A percentile compares a stretch with the other conserved stretches of the same genome.
These are phyloP conservation scores for Cutaneotrichosporon dermatis DNA, from an alignment of 1,284 basidiomycete species.

Conservation along the genomic window DNA sequence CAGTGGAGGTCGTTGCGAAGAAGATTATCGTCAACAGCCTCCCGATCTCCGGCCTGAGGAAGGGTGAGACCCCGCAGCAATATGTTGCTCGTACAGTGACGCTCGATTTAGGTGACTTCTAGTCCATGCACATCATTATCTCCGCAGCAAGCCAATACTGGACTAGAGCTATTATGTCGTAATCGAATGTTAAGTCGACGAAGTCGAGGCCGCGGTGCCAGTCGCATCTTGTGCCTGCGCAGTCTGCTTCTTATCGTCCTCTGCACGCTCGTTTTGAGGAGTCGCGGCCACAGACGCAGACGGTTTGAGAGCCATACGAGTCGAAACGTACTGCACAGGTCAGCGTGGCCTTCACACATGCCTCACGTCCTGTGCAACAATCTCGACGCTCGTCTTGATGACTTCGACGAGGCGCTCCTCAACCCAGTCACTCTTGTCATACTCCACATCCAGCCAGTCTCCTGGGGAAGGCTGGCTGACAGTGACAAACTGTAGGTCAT, in stretches of 20 bases:
- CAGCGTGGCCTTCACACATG: too few species aligned
- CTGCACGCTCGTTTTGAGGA: not conserved
- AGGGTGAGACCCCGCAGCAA: conserved; percentile 44
- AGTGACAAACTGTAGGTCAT: conserved; percentile 69
- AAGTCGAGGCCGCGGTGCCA: too few species aligned
- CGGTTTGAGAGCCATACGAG: conserved; percentile 47
- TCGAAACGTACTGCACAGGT: conserved; percentile 39
- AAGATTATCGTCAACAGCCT: conserved; percentile 10
- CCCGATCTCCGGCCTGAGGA: conserved; percentile 31
- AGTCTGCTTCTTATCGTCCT: not conserved
- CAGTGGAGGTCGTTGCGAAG: conserved; percentile 5
- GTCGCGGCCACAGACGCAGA: conserved; percentile 9
- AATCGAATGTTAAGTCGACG: too few species aligned
- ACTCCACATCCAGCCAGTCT: conserved; percentile 80
- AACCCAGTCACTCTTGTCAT: conserved; percentile 84
- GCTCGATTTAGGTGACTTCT: conserved; percentile 52
- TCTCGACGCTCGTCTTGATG: conserved; percentile 72
- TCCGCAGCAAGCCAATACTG: not conserved
- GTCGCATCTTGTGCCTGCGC: not conserved
- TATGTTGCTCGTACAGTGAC: conserved; percentile 48
- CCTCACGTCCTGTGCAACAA: conserved; percentile 70
- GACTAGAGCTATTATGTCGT: too few species aligned
- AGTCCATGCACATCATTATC: not conserved
- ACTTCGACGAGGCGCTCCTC: conserved; percentile 86
- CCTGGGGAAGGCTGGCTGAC: conserved; percentile 74